Evolutionary conservation across 768 basidiomycete genomes (phyloP), one percentile per base, ranked within the genome.

Genomic region (Mycena olivaceomarginata): DNA sequence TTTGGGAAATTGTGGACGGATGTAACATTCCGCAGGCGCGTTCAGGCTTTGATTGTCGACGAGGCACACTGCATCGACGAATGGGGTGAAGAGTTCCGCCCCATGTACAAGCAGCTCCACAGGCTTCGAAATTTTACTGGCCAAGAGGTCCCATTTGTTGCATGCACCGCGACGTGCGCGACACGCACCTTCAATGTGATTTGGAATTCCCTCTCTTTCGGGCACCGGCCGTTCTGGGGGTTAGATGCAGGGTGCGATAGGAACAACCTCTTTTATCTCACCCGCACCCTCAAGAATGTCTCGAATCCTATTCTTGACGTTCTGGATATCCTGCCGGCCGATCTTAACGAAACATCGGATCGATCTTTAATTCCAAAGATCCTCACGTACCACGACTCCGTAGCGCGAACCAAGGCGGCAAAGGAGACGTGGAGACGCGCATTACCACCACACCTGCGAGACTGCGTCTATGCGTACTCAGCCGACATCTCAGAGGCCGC

Each of bases 1-100:
- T 85, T 84, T 72, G 66, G 67, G 20, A 80, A 81, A 62, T 78
- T 86, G 4, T 86, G 85, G 83, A 82, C 79, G 37, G 80, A 84
- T 73, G 56, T 48, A 5, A 76, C 76, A 13, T 85, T 86, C 70
- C 81, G 83, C 13, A 46, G 48, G 13, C 77, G 81, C 0, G 59
- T 86, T 0, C 67, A 75, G 5, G 81, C 84, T 2, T 20, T 85
- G 1, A 72, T 85, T 16, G 77, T 85, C 13, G 85, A 86, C 63
- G 84, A 86, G 62, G 84, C 83, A 0, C 85, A 86, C 59, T 83
- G 11, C 78, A 82, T 5, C 31, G 31, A 31, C 31, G 31, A 31
- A 4, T 31, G 31, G 31, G 31, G 31, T 31, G 31, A 31, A 31
- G 78, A 84, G 18, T 85, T 85, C 62, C 77, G 83, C 7, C 81